phyloP scores from a whole-genome alignment of 768 basidiomycete species.

The Lactarius hatsudake region DNA sequence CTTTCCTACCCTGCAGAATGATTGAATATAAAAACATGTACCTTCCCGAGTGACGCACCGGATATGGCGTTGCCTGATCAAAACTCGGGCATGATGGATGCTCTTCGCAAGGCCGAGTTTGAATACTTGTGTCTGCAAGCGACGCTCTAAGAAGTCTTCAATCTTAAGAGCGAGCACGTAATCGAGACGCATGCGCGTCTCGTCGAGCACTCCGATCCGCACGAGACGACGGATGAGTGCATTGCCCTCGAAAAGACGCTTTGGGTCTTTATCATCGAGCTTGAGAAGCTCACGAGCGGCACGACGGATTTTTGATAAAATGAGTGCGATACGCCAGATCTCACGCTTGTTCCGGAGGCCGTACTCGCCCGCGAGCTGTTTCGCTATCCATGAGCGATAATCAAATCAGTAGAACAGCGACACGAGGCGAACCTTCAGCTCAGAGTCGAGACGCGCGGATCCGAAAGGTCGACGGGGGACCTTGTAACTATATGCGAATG shows the following conservation, averaged over 20 bases:
- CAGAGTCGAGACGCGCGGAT: constrained; percentile 97
- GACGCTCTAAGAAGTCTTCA: constrained; percentile 99
- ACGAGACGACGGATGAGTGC: constrained; percentile 95
- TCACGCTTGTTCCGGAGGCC: constrained; percentile 99
- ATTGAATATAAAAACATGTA: constrained; percentile 2
- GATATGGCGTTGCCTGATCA: constrained; percentile 98
- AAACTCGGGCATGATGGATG: constrained; percentile 97
- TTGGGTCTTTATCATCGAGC: constrained; percentile 98
- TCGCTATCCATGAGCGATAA: neutral
- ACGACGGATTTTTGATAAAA: constrained; percentile 99
- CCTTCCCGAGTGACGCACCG: constrained; percentile 54
- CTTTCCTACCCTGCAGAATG: constrained; percentile 78
- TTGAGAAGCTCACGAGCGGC: constrained; percentile 99
- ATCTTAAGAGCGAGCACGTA: constrained; percentile 99
- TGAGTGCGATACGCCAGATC: constrained; percentile 99
- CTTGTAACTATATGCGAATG: constrained; percentile 74
- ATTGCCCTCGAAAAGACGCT: constrained; percentile 99
- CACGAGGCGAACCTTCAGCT: constrained; percentile 75
- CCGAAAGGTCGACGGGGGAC: constrained; percentile 97
- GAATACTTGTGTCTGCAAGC: constrained; percentile 99
- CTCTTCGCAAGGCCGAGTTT: constrained; percentile 97
- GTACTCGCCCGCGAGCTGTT: constrained; percentile 97
- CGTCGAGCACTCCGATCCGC: constrained; percentile 99
- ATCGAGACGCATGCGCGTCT: constrained; percentile 98
- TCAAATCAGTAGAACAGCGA: neutral